These are phyloP conservation scores for Begonia peltatifolia DNA, from an alignment of 306 rosid species.

Conservation along the genomic window DNA sequence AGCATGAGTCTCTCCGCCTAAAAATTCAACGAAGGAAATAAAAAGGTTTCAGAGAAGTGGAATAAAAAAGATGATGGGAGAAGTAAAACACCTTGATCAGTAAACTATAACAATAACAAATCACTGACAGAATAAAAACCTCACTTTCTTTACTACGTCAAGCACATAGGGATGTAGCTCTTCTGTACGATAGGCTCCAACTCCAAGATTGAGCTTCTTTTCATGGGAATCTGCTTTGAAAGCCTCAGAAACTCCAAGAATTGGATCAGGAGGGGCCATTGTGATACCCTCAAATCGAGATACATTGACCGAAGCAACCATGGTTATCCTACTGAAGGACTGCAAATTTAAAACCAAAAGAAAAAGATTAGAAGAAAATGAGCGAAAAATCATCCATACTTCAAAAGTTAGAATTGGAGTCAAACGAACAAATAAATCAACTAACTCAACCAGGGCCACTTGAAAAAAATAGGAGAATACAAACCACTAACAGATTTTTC, in stretches of 20 bases:
- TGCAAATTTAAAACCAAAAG: constrained; percentile 13
- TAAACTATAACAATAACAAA: constrained; percentile 5
- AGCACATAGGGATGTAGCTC: constrained; percentile 89
- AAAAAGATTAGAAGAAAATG: too few species aligned
- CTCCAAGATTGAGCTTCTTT: constrained; percentile 90
- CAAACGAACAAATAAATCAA: too few species aligned
- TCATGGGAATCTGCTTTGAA: constrained; percentile 57
- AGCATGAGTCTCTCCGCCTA: constrained; percentile 89
- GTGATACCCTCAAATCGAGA: constrained; percentile 85
- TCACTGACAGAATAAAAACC: constrained; percentile 7
- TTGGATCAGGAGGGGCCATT: constrained; percentile 98
- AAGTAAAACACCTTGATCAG: constrained; percentile 1
- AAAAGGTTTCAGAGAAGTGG: neutral
- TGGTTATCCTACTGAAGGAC: constrained; percentile 58
- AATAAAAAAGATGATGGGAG: neutral
- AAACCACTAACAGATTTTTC: too few species aligned
- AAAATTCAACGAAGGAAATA: constrained; percentile 8
- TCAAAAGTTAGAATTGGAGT: too few species aligned
- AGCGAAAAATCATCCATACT: too few species aligned
- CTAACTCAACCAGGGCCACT: too few species aligned
- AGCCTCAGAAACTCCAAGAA: constrained; percentile 99
- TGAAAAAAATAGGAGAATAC: too few species aligned
- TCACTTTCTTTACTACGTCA: constrained; percentile 77
- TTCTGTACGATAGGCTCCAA: constrained; percentile 88
- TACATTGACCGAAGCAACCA: constrained; percentile 53